These are phyloP conservation scores for Malus sieversii DNA, from an alignment of 306 rosid genomes.

Conservation along the genomic window DNA sequence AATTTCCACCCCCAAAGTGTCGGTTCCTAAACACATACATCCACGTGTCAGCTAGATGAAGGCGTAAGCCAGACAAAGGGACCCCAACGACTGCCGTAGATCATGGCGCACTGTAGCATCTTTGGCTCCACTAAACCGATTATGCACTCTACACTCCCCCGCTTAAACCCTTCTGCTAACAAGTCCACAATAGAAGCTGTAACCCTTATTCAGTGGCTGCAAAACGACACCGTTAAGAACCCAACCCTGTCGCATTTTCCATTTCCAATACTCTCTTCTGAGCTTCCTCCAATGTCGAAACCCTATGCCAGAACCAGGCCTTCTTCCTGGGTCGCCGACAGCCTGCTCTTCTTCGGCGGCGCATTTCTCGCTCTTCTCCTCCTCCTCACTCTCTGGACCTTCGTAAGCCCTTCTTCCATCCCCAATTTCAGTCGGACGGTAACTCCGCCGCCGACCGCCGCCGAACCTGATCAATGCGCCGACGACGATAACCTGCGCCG, in stretches of 20 bases:
- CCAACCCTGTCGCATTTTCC: background rate
- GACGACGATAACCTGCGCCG: background rate
- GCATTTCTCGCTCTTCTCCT: conserved; percentile 47
- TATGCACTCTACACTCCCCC: background rate
- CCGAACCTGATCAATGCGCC: background rate
- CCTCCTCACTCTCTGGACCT: conserved; percentile 49
- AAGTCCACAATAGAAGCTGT: background rate
- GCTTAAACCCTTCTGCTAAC: background rate
- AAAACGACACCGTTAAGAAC: background rate
- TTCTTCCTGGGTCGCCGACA: conserved; percentile 34
- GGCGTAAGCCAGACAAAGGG: background rate
- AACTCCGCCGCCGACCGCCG: background rate
- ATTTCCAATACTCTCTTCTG: conserved; percentile 38
- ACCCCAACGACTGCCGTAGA: background rate
- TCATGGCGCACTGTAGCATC: background rate
- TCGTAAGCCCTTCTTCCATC: conserved; percentile 25
- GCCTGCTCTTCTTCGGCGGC: conserved; percentile 52
- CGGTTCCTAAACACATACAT: background rate
- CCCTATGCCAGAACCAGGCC: conserved; percentile 29
- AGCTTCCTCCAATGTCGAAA: conserved; percentile 44
- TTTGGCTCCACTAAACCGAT: background rate
- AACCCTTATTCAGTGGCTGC: background rate
- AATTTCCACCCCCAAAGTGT: background rate
- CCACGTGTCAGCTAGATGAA: background rate
- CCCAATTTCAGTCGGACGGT: background rate